Evolutionary conservation across 257 asterid genomes (phyloP).

Genomic region (Oldenlandia corymbosa): DNA sequence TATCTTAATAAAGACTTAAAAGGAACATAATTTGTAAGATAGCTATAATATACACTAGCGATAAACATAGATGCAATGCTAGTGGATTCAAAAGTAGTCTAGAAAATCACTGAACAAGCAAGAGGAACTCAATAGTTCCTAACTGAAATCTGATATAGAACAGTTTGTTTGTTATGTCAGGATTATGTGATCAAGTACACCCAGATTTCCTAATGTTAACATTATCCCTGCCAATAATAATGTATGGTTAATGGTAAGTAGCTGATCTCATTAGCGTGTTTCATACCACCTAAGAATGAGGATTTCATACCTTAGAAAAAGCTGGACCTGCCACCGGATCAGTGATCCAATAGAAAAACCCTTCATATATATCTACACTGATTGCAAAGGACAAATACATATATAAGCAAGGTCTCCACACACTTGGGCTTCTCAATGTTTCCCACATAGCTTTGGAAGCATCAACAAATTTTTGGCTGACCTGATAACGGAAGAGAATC

Average conservation of each 20-base stretch:
- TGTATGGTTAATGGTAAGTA: background rate
- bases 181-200: background rate
- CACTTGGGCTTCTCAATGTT: conserved; percentile 64
- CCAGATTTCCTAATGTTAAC: background rate
- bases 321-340: conserved; percentile 71
- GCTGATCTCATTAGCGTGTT: background rate
- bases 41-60: too few species aligned
- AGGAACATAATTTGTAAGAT: too few species aligned
- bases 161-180: too few species aligned
- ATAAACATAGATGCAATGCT: too few species aligned
- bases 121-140: too few species aligned
- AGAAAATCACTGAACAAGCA: too few species aligned
- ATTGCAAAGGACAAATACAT: conserved; percentile 78
- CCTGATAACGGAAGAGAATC: conserved; percentile 38
- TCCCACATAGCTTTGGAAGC: conserved; percentile 90
- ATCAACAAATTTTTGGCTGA: conserved; percentile 55
- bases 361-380: conserved; percentile 68
- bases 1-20: too few species aligned
- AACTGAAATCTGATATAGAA: too few species aligned
- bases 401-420: conserved; percentile 89
- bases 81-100: too few species aligned
- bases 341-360: conserved; percentile 90
- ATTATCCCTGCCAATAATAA: too few species aligned
- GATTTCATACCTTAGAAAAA: conserved; percentile 57
- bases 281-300: background rate